Percentiles rank a stretch among this genome's conserved stretches.
These are phyloP conservation scores for Hericium rajendrae DNA, from an alignment of 768 basidiomycete species.

Conservation along the genomic window DNA sequence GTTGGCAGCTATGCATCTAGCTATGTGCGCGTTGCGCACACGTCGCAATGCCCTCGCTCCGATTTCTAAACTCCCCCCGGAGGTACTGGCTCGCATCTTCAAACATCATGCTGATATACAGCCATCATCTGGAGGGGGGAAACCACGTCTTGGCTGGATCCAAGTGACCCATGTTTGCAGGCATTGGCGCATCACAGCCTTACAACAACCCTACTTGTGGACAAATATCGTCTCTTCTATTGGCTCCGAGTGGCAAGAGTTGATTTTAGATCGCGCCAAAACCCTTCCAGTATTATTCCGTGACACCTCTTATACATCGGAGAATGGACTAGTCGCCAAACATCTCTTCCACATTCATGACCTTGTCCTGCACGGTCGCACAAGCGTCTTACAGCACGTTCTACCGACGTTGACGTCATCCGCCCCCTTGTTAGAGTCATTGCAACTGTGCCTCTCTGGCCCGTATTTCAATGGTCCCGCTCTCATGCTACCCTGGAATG, in stretches of 20 bases:
- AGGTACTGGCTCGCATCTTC: conserved; percentile 7
- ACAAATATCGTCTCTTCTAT: background rate
- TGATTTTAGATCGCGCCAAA: background rate
- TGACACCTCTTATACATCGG: background rate
- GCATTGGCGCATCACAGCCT: conserved; percentile 8
- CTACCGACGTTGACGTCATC: background rate
- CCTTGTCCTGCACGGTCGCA: background rate
- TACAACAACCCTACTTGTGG: conserved; percentile 5
- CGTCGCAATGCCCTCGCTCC: conserved; percentile 1
- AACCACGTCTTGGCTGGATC: conserved; percentile 4
- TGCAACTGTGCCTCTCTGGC: background rate
- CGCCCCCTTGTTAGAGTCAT: background rate
- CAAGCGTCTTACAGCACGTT: background rate
- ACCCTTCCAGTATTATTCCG: background rate
- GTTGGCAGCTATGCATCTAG: background rate
- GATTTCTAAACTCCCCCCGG: conserved; percentile 5
- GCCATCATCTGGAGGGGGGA: background rate
- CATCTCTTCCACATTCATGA: background rate
- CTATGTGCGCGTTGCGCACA: background rate
- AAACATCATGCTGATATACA: background rate
- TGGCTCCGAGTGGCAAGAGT: background rate
- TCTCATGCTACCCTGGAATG: background rate
- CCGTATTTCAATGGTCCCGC: background rate
- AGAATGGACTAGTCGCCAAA: background rate
- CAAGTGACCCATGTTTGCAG: conserved; percentile 8